Conservation (phyloP, 345 rosid genomes). For the Eucalyptus cloeziana region DNA sequence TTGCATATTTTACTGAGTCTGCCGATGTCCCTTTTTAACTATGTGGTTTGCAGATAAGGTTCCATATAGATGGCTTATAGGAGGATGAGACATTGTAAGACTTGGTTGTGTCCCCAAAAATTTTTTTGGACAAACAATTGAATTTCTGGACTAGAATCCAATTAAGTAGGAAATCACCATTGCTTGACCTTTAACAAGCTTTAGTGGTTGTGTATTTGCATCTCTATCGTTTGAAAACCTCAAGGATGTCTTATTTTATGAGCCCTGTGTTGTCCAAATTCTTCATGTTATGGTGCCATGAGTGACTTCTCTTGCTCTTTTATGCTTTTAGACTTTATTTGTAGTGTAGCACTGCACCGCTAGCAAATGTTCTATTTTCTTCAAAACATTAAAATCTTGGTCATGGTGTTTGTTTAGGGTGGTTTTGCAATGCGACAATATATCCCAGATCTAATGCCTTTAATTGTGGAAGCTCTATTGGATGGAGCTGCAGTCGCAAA, state of each 20-base stretch:
- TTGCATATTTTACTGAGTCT: background rate
- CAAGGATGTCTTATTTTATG: background rate
- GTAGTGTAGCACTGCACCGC: background rate
- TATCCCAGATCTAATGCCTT: conserved; percentile 90
- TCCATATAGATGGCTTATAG: background rate
- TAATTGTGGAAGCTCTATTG: conserved; percentile 90
- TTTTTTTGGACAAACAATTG: background rate
- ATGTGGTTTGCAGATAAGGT: background rate
- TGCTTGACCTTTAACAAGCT: background rate
- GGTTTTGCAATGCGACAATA: conserved; percentile 94
- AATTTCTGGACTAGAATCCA: background rate
- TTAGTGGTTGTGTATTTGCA: background rate
- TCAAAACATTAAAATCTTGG: background rate
- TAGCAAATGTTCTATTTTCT: background rate
- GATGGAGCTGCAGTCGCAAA: conserved; percentile 95
- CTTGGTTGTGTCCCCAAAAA: background rate
- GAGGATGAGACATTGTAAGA: background rate
- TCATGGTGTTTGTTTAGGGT: conserved; percentile 47
- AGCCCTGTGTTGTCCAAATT: background rate
- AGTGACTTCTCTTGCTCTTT: background rate
- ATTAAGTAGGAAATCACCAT: background rate
- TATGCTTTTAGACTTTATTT: background rate
- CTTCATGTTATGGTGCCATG: background rate
- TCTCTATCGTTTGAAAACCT: background rate
- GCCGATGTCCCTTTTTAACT: background rate